Conservation (phyloP, 73 alveolate species). For the Uronychia binucleata region DNA sequence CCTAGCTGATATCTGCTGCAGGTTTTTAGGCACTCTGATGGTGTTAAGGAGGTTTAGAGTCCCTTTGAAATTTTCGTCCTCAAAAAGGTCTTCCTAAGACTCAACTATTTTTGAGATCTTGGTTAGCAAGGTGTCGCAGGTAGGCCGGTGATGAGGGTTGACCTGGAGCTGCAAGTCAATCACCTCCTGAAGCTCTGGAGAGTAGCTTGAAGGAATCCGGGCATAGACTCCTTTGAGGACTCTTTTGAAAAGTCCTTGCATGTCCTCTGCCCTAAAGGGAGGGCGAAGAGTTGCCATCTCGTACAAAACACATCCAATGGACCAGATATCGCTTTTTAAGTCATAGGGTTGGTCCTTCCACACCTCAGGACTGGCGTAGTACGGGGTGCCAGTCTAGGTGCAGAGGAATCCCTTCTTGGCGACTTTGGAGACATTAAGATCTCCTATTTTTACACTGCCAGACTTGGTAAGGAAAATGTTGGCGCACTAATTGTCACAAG, state of each 20-base stretch:
- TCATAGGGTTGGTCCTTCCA: slow-evolving; percentile 95
- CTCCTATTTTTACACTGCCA: slow-evolving; percentile 42
- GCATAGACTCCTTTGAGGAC: slow-evolving; percentile 85
- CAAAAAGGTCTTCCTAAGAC: too few relatives aligned
- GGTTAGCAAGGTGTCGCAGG: slow-evolving; percentile 70
- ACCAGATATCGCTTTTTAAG: slow-evolving; percentile 94
- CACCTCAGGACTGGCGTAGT: slow-evolving; percentile 76
- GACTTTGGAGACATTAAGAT: slow-evolving; percentile 41
- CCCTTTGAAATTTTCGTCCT: too few relatives aligned
- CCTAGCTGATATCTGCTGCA: slow-evolving; percentile 6
- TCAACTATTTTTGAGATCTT: too few relatives aligned
- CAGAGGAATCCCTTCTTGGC: slow-evolving; percentile 36
- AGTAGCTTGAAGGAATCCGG: slow-evolving; percentile 75
- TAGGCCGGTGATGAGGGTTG: slow-evolving; percentile 82
- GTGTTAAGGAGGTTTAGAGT: slow-evolving; percentile 12
- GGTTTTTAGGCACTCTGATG: slow-evolving; percentile 23
- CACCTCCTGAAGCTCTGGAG: slow-evolving; percentile 73
- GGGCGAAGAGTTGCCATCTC: slow-evolving; percentile 89
- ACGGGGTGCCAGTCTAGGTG: slow-evolving; percentile 54
- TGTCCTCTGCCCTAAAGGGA: slow-evolving; percentile 89
- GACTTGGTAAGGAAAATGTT: slow-evolving; percentile 29
- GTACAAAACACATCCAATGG: slow-evolving; percentile 90
- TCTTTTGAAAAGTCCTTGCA: slow-evolving; percentile 83
- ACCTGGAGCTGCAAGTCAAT: slow-evolving; percentile 73
- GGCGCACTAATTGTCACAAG: slow-evolving; percentile 12